Conservation (phyloP, 2,329 filamentous ascomycete species). For the Colletotrichum costaricense region DNA sequence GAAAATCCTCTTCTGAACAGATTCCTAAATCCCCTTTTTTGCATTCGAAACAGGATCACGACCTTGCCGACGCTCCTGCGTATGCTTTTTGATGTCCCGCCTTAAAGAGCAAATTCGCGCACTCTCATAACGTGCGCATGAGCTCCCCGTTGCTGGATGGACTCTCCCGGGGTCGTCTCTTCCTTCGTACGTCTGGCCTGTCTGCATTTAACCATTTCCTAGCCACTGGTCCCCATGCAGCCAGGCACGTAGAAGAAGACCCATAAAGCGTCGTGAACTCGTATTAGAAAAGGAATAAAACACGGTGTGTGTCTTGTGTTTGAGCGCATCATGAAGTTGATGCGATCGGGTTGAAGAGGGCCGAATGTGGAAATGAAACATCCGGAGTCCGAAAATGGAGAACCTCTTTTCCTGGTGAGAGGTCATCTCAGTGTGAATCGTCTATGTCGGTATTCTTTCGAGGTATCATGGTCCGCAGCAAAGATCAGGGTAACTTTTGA, state of each 20-base stretch:
- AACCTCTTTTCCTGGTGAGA: slow-evolving; percentile 45
- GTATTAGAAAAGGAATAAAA: slow-evolving; percentile 36
- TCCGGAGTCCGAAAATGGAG: slow-evolving; percentile 41
- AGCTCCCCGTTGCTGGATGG: slow-evolving; percentile 30
- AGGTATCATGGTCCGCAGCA: slow-evolving; percentile 61
- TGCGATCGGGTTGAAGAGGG: slow-evolving; percentile 31
- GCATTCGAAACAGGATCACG: slow-evolving; percentile 19
- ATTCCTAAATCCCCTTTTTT: slow-evolving; percentile 32
- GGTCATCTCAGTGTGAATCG: slow-evolving; percentile 49
- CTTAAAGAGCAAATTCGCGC: slow-evolving; percentile 20
- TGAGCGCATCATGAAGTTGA: slow-evolving; percentile 18
- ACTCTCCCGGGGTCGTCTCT: slow-evolving; percentile 22
- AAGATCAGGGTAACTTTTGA: slow-evolving; percentile 59
- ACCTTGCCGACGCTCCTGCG: slow-evolving; percentile 29
- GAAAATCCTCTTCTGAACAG: slow-evolving; percentile 31
- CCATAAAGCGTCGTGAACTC: slow-evolving; percentile 35
- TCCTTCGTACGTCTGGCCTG: slow-evolving; percentile 19
- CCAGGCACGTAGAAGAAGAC: slow-evolving; percentile 29
- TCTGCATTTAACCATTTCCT: slow-evolving; percentile 9
- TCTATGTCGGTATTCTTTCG: slow-evolving; percentile 54
- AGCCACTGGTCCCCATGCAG: slow-evolving; percentile 1
- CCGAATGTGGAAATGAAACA: slow-evolving; percentile 45
- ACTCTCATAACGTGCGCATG: background rate
- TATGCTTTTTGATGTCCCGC: slow-evolving; percentile 33
- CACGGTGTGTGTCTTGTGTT: slow-evolving; percentile 9